These are phyloP conservation scores for Phalaenopsis equestris DNA, from an alignment of 106 monocot genomes.

Conservation along the genomic window DNA sequence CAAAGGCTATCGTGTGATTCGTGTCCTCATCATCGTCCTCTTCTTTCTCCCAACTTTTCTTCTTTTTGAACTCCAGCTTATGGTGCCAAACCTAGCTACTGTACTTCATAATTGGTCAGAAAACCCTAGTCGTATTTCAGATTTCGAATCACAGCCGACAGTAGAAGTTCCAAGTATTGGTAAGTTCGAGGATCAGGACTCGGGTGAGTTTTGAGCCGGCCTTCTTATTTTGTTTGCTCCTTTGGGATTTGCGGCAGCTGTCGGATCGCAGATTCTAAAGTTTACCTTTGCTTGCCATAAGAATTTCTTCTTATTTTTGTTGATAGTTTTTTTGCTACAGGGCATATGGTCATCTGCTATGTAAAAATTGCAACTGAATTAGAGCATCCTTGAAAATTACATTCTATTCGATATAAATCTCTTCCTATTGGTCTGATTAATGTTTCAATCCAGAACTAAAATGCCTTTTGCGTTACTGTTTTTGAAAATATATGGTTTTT, in stretches of 20 bases:
- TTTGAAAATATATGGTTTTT: neutral
- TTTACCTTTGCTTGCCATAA: neutral
- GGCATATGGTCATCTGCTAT: neutral
- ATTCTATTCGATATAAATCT: neutral
- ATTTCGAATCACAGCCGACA: neutral
- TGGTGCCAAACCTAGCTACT: neutral
- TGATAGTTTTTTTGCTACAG: neutral
- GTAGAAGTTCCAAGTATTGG: neutral
- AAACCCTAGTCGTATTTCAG: neutral
- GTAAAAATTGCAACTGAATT: neutral
- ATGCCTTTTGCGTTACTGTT: neutral
- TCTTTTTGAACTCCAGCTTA: neutral
- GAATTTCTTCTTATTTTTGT: neutral
- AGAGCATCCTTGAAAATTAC: neutral
- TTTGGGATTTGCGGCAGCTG: neutral
- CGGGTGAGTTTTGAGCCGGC: neutral
- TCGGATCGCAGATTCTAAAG: neutral
- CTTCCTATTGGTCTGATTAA: neutral
- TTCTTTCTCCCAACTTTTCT: neutral
- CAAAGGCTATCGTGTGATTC: neutral
- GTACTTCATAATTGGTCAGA: neutral
- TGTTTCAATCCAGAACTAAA: neutral
- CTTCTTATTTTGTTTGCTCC: neutral
- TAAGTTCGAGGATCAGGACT: neutral
- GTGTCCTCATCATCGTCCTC: neutral